A percentile compares a stretch with the other conserved stretches of the same genome.
These are phyloP conservation scores for Rhizophagus prolifer DNA, from an alignment of 192 early-diverging fungal genomes.

Conservation along the genomic window DNA sequence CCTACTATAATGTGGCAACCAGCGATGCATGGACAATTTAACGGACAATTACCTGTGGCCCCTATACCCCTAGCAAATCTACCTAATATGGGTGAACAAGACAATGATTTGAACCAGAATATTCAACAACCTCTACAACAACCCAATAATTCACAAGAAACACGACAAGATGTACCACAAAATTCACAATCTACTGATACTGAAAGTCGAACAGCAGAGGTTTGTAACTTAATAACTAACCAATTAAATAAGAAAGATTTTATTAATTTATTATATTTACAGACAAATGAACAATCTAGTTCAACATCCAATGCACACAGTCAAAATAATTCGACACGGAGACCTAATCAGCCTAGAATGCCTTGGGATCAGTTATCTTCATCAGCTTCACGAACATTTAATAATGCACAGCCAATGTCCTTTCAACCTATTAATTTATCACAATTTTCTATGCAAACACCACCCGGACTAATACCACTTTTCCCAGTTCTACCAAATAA, in stretches of 20 bases:
- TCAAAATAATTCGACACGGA: not conserved
- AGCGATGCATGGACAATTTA: constrained; percentile 16
- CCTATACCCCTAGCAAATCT: constrained; percentile 8
- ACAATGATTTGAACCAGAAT: not conserved
- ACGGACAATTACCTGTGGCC: not conserved
- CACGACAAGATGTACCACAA: not conserved
- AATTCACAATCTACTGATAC: not conserved
- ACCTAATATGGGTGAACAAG: constrained; percentile 5
- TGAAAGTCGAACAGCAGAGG: not conserved
- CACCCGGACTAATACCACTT: constrained; percentile 42
- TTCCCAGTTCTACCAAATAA: constrained; percentile 36
- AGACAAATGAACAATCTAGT: not conserved
- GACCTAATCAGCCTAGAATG: not conserved
- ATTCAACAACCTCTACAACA: not conserved
- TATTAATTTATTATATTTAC: not conserved
- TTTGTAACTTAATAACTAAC: not conserved
- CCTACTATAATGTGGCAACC: constrained; percentile 14
- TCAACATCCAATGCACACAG: constrained; percentile 9
- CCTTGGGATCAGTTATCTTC: constrained; percentile 11
- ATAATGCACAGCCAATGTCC: constrained; percentile 1
- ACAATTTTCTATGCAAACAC: constrained; percentile 22
- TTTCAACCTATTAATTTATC: not conserved
- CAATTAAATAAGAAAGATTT: not conserved
- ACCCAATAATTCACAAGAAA: constrained; percentile 4
- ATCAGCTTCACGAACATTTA: constrained; percentile 18